phyloP scores from a whole-genome alignment of 257 asterid species.

The Parsonsia alboflavescens region DNA sequence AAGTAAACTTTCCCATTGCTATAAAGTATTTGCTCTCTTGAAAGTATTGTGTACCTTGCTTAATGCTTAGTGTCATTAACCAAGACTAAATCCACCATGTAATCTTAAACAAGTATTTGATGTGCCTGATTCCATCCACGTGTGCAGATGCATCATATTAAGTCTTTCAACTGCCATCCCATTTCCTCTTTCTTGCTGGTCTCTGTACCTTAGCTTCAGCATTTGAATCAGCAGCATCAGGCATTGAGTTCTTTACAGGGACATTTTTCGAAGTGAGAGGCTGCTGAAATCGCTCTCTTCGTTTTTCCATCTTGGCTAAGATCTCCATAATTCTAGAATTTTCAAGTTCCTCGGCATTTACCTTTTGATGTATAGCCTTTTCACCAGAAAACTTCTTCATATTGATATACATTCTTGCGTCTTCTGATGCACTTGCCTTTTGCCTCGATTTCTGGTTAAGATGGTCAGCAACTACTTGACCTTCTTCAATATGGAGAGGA shows the following conservation, averaged over 20 bases:
- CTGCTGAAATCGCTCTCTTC: slow-evolving; percentile 53
- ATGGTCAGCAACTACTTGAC: slow-evolving; percentile 42
- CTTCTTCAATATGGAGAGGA: slow-evolving; percentile 56
- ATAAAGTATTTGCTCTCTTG: neutral
- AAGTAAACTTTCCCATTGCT: neutral
- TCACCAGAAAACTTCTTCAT: slow-evolving; percentile 6
- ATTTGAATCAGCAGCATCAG: slow-evolving; percentile 19
- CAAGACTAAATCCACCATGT: too few species aligned
- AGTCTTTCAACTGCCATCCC: slow-evolving; percentile 34
- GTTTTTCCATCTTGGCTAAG: slow-evolving; percentile 56
- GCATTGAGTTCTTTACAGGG: slow-evolving; percentile 25
- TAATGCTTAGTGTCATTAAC: neutral
- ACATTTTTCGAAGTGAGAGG: slow-evolving; percentile 29
- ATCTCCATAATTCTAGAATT: slow-evolving; percentile 47
- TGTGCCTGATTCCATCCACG: neutral
- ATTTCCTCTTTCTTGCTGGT: slow-evolving; percentile 60
- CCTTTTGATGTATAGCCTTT: slow-evolving; percentile 17
- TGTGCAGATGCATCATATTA: neutral
- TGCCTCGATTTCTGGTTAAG: slow-evolving; percentile 19
- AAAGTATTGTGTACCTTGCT: neutral
- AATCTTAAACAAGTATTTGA: neutral
- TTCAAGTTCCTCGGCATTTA: slow-evolving; percentile 25
- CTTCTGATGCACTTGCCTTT: slow-evolving; percentile 14
- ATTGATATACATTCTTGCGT: slow-evolving; percentile 7
- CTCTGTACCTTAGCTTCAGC: slow-evolving; percentile 31